Base-by-base conservation (phyloP, 2,329 filamentous ascomycete species). In the Xylaria sp. region DNA sequence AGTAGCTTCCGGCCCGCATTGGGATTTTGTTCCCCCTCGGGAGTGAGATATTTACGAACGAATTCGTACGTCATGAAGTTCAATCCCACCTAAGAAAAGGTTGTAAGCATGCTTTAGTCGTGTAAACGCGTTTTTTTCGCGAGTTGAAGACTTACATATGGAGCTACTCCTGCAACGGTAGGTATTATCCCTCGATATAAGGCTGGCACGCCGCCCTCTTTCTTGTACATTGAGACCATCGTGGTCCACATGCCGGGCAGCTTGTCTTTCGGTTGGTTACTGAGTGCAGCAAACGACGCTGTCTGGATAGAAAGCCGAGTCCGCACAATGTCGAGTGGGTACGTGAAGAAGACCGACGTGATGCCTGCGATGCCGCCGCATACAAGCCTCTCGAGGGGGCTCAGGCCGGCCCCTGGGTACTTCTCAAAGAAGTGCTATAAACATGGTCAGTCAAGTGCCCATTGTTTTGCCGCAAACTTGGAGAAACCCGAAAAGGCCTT, bases 41-140 rank as follows among this genome's bases (percentile, higher is more conserved):
- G 88, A 0, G 94, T 99, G 63, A 99, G 80, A 63, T 88, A 87
- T 66, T 87, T 86, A 56, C 94, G 87, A 54, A 92, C 88, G 44
- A 88, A 88, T 73, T 99, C 94, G 74, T 99, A 99, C 5, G 91
- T 91, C 92, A 97, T 97, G 73, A 99, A 99, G 72, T 99, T 99
- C 50, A 99, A 79, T 38, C 94, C 94, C 57, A 99, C 89, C 88
- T 92, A 63, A 39, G 17, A 63, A 39, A 18, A 21, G 11, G 59
- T 39, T 16, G 51, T 67, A 40, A 66, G 60, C 62, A 54, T 57
- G 60, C 22, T 17, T 48, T 45, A 18, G 17, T 17, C 41, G 16
- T 44, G 22, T 48, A 39, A 45, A 42, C 21, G 24, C 13, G 26
- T 21, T 38, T n/a, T 21, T 2, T 37, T 40, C 16, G 26, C 18